These are phyloP conservation scores for Mycena venus DNA, from an alignment of 768 basidiomycete species.

Conservation along the genomic window DNA sequence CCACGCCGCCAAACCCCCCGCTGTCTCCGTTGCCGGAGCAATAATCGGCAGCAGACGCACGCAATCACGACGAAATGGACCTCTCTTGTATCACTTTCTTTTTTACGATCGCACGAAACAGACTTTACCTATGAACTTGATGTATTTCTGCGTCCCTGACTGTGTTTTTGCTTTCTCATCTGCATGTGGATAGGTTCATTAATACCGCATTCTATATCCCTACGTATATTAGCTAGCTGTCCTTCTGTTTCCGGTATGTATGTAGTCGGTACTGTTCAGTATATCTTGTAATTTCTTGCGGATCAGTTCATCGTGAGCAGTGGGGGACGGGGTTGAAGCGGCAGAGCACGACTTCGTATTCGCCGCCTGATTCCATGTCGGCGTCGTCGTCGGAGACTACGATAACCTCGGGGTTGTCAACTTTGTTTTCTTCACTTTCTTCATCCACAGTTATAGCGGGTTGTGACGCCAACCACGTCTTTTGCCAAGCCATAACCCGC, in stretches of 20 bases:
- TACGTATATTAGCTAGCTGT: constrained; percentile 17
- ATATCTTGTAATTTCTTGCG: constrained; percentile 1
- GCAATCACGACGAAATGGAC: background rate
- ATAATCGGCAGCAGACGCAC: background rate
- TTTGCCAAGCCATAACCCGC: constrained; percentile 68
- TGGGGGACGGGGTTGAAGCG: constrained; percentile 3
- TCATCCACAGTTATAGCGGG: constrained; percentile 34
- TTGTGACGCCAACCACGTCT: constrained; percentile 46
- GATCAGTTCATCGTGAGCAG: background rate
- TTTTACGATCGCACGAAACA: constrained; percentile 27
- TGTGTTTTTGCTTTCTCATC: constrained; percentile 7
- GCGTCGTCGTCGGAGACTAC: background rate
- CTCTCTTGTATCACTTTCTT: constrained; percentile 23
- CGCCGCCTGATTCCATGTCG: background rate
- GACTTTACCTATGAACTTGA: constrained; percentile 24
- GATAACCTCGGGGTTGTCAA: background rate
- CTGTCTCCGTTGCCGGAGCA: constrained; percentile 23
- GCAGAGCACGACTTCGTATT: constrained; percentile 9
- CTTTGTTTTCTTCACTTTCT: background rate
- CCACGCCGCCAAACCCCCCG: constrained; percentile 7
- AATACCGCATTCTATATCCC: constrained; percentile 24
- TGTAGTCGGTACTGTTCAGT: constrained; percentile 14
- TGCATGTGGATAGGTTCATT: constrained; percentile 24
- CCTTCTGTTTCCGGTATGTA: background rate
- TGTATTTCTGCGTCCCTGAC: constrained; percentile 21